These are phyloP conservation scores for Boletus pseudo-olivaceus DNA, from an alignment of 768 basidiomycete genomes.

Conservation along the genomic window DNA sequence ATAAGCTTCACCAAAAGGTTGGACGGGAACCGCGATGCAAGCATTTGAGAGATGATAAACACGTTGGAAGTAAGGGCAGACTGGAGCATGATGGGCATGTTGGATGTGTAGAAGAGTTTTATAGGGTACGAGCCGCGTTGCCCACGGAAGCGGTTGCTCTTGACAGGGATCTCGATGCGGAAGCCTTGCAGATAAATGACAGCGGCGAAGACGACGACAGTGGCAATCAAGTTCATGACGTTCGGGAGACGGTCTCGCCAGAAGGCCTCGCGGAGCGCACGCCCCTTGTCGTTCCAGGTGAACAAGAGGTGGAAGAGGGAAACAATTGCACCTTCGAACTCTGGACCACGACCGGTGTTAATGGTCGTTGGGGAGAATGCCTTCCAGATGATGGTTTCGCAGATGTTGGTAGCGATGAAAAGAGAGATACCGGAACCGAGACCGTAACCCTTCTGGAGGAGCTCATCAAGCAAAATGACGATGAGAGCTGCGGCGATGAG, in stretches of 20 bases:
- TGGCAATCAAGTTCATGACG: constrained; percentile 95
- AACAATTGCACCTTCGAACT: constrained; percentile 96
- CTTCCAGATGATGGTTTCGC: constrained; percentile 99
- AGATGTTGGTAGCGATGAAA: constrained; percentile 99
- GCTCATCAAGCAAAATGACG: constrained; percentile 97
- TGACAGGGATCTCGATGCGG: constrained; percentile 97
- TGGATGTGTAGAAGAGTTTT: constrained; percentile 98
- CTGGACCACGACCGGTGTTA: constrained; percentile 96
- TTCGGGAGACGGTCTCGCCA: constrained; percentile 97
- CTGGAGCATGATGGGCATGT: constrained; percentile 99
- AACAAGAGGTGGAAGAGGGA: constrained; percentile 96
- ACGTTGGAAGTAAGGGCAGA: constrained; percentile 90
- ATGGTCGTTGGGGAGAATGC: constrained; percentile 97
- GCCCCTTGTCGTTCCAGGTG: constrained; percentile 97
- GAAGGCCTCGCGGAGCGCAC: constrained; percentile 96
- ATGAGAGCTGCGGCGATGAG: constrained; percentile 91
- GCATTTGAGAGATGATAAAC: constrained; percentile 96
- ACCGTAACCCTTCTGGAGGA: constrained; percentile 98
- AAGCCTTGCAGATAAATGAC: constrained; percentile 99
- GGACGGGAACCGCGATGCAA: constrained; percentile 83
- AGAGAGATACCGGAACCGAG: constrained; percentile 98
- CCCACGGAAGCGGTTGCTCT: constrained; percentile 94
- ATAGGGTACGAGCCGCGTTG: constrained; percentile 94
- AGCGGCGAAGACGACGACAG: constrained; percentile 84
- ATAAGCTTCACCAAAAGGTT: constrained; percentile 88